phyloP scores from a whole-genome alignment of 202 grass and related monocot genomes.

The Brachypodium distachyon region DNA sequence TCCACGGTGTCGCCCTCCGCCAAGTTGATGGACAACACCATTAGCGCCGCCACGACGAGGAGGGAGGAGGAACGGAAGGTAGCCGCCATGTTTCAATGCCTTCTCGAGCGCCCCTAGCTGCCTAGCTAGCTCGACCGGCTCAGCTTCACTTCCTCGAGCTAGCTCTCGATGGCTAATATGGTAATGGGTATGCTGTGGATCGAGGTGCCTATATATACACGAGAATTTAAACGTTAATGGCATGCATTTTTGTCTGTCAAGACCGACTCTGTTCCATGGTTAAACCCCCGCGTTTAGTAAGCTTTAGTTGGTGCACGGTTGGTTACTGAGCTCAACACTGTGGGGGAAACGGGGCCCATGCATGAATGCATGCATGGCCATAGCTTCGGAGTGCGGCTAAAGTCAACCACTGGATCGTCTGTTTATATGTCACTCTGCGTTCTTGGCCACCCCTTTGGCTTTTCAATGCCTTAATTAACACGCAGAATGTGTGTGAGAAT shows the following conservation, averaged over 20 bases:
- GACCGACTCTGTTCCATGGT: not conserved
- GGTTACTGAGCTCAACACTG: conserved; percentile 13
- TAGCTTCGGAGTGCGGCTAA: conserved; percentile 51
- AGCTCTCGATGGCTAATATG: not conserved
- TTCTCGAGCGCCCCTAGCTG: too few species aligned
- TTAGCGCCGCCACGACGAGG: conserved; percentile 3
- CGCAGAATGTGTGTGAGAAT: conserved; percentile 32
- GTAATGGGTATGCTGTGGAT: not conserved
- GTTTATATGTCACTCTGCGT: not conserved
- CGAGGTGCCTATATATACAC: conserved; percentile 23
- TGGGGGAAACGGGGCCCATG: conserved; percentile 14
- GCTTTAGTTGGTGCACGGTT: conserved; percentile 34
- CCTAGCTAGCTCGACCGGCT: too few species aligned
- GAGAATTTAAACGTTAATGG: too few species aligned
- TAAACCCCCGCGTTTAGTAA: not conserved
- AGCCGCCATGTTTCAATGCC: conserved; percentile 27
- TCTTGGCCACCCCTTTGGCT: conserved; percentile 14
- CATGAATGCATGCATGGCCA: not conserved
- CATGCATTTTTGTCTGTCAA: not conserved
- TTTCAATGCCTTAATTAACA: conserved; percentile 31
- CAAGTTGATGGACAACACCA: conserved; percentile 14
- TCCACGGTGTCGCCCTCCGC: conserved; percentile 38
- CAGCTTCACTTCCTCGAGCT: not conserved
- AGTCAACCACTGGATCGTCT: conserved; percentile 48
- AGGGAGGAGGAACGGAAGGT: not conserved